Base-by-base conservation (phyloP, 345 rosid genomes). In the Euphorbia peplus region DNA sequence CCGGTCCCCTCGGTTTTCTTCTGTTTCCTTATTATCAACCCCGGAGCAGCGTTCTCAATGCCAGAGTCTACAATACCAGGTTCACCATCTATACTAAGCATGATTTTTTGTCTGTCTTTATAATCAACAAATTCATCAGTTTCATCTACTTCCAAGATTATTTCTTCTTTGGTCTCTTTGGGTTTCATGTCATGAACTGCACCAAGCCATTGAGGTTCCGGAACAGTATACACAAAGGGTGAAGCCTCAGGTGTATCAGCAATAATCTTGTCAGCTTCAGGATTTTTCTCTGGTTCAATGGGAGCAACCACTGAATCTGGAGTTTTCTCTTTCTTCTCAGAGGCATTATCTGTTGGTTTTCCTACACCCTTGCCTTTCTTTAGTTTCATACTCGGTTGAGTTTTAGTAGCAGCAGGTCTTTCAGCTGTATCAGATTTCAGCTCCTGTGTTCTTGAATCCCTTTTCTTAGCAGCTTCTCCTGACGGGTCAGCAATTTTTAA, bases 141-240 rank as follows among this genome's bases (percentile, higher is more conserved):
- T 59, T 81, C 90, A 67, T 81, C 75, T 11, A 72, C 66, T 52
- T 61, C 56, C 55, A 62, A 37, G 65, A 76, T 68, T 67, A 79
- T 78, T 77, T 75, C 86, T 69, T 57, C 56, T 51, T 73, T 64
- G 53, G 66, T 79, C 81, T 80, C 85, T 35, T 84, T 41, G 37
- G 30, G 47, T 61, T 82, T 84, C 60, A 64, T 81, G 53, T 80
- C 77, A 73, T 85, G 83, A 29, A 90, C 81, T 42, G 98, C 93
- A 67, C 99, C 98, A 32, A 91, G 98, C 99, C 99, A 95, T 61
- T 90, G 98, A 55, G 96, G 96, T 83, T 91, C 88, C 26, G 58
- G 70, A 61, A 72, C 75, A 70, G 86, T 81, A 71, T 83, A 91
- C 19, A 76, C 83, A 68, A 75, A 29, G 39, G 80, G 65, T 73